Evolutionary conservation across 2,329 filamentous ascomycete genomes (phyloP), one percentile per base, ranked within the genome.

Genomic region (Trichoderma brevicompactum): DNA sequence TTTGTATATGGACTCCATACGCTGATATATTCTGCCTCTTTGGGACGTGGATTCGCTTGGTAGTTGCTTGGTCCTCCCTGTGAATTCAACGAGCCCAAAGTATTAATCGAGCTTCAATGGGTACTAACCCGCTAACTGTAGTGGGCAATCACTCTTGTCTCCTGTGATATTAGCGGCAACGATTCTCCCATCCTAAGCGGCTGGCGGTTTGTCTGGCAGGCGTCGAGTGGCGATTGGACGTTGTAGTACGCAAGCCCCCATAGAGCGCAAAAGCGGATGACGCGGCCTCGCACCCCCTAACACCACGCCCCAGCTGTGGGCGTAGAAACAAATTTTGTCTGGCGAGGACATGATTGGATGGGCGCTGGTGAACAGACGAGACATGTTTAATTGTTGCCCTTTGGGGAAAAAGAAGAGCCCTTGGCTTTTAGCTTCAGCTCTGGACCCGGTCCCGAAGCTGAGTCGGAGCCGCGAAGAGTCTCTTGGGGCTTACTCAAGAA

Each of bases 211-310:
- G 36, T 12, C n/a, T 17, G n/a, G 17, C 15, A 63, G 19, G 48
- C 40, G 43, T 64, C 43, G 49, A 66, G 65, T 54, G 65, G 59
- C 59, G 43, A 64, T 64, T 46, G 52, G 59, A 48, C 17, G 59
- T 58, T 52, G 49, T 64, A 32, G 43, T 58, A 66, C 65, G 58
- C 65, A 66, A 58, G 65, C 59, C 44, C 56, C 50, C 50, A 40
- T 54, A 32, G 44, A 61, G 40, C 40, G 19, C 40, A 40, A 65
- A 43, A 48, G 59, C 50, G 65, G 65, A 67, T 67, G 61, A 67
- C 65, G 65, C 65, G 65, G 65, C 65, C 65, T 63, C 49, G 44
- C 59, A 63, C 58, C 58, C 62, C 58, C 53, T 58, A 53, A 32
- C 17, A 38, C 40, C 52, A 66, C 65, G 52, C 65, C 65, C 65